Base-by-base conservation (phyloP, 108 stramenopile genomes). In the Conticribra guillardii region DNA sequence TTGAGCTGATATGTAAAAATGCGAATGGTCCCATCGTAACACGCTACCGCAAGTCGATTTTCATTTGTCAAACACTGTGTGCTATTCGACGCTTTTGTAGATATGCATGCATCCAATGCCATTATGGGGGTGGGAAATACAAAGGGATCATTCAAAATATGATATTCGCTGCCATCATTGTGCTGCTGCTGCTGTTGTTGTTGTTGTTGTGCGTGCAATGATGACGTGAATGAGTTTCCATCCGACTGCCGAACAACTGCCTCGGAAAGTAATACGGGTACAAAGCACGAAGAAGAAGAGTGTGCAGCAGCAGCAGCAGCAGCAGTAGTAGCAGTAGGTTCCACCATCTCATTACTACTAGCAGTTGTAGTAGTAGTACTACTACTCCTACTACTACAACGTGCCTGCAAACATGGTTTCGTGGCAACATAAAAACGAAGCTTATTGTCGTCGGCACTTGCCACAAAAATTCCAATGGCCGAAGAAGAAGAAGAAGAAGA, bases 11-110 rank as follows among this genome's bases (percentile, higher is more conserved):
- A 80, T 1, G 67, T 63, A 0, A 73, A 54, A 27, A 80, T 67
- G 1, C 71, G 71, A 33, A 80, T 63, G 4, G 71, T 67, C 8
- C 79, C 79, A 68, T 80, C 79, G 48, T 67, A 73, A 5, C 65
- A 68, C 15, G 79, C 59, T 16, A 80, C 49, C 47, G 79, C 79
- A 0, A 80, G 54, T 52, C 29, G 54, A n/a, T 63, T 46, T 1
- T 32, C 46, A n/a, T n/a, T n/a, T 32, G 15, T 5, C 27, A 14
- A 5, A 34, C 26, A 41, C 22, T 45, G 2, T 5, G 52, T 53
- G 31, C 16, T 11, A 61, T 58, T 32, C 14, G 49, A 32, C n/a
- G 71, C 47, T 17, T 26, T n/a, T n/a, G n/a, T n/a, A n/a, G n/a
- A n/a, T n/a, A n/a, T n/a, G 28, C 60, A 49, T 8, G 75, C 48